Conservation (phyloP, 331 rosid genomes). For the Malus hybrid region DNA sequence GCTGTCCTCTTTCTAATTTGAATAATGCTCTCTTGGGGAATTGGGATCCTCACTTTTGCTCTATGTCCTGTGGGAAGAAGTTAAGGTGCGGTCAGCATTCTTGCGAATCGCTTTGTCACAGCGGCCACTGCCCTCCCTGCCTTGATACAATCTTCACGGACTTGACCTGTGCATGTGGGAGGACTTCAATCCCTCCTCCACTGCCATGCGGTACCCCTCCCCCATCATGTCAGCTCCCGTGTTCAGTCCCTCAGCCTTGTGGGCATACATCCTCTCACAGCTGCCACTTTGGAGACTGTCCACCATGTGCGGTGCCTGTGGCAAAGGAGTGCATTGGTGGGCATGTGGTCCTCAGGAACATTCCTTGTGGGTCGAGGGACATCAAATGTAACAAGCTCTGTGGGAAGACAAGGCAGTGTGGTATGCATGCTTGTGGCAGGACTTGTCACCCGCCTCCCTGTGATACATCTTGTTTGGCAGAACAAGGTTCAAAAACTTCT, state of each 20-base stretch:
- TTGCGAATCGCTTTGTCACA: constrained; percentile 82
- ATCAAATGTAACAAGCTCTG: constrained; percentile 89
- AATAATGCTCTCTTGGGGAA: constrained; percentile 27
- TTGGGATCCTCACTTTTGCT: constrained; percentile 90
- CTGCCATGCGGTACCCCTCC: constrained; percentile 79
- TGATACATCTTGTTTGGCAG: constrained; percentile 37
- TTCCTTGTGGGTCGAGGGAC: constrained; percentile 92
- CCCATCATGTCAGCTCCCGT: constrained; percentile 85
- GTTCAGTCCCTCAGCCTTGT: constrained; percentile 81
- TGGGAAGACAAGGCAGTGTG: constrained; percentile 90
- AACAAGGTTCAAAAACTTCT: constrained; percentile 42
- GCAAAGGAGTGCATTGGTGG: constrained; percentile 92
- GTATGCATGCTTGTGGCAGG: constrained; percentile 85
- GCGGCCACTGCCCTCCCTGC: constrained; percentile 94
- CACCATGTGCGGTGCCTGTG: constrained; percentile 87
- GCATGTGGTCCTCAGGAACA: constrained; percentile 84
- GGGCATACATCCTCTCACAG: constrained; percentile 84
- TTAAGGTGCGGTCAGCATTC: constrained; percentile 89
- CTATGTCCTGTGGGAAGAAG: constrained; percentile 78
- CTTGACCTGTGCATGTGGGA: constrained; percentile 80
- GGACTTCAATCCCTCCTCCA: constrained; percentile 86
- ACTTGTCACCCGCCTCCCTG: constrained; percentile 75
- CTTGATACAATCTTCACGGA: constrained; percentile 82
- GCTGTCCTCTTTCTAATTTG: constrained; percentile 68
- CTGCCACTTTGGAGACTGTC: constrained; percentile 96